phyloP scores from a whole-genome alignment of 257 asterid genomes.

The Orobanche coerulescens region DNA sequence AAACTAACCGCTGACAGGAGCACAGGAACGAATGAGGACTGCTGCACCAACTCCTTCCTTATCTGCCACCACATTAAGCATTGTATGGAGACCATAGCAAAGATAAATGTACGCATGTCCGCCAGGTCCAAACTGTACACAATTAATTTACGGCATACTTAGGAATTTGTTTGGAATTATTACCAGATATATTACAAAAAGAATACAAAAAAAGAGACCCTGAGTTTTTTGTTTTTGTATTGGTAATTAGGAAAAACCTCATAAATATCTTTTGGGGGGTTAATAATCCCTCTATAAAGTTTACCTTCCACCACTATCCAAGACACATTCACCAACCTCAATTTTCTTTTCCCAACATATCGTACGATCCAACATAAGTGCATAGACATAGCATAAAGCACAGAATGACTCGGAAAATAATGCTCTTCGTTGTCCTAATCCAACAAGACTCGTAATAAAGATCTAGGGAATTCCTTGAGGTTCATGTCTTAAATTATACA shows the following conservation, averaged over 20 bases:
- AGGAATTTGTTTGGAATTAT: not conserved
- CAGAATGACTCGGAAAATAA: not conserved
- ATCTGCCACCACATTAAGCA: constrained; percentile 95
- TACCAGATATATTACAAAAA: not conserved
- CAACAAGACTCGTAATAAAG: no score
- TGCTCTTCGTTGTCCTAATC: no score
- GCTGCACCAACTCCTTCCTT: constrained; percentile 85
- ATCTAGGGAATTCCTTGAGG: not conserved
- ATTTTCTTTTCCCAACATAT: not conserved
- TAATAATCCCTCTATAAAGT: no score
- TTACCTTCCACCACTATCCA: no score
- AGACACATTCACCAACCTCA: not conserved
- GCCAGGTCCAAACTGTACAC: constrained; percentile 74
- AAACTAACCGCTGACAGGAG: constrained; percentile 69
- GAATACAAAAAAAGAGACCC: no score
- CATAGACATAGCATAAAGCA: not conserved
- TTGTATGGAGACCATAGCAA: constrained; percentile 80
- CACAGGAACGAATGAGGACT: constrained; percentile 80
- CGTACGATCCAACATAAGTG: not conserved
- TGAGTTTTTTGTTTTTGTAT: no score
- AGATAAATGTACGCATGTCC: constrained; percentile 92
- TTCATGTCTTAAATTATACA: not conserved
- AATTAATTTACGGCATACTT: not conserved
- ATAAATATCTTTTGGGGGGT: no score
- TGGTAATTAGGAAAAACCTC: no score